These are phyloP conservation scores for Phytopythium oedochilum DNA, from an alignment of 352 stramenopile genomes.

Conservation along the genomic window DNA sequence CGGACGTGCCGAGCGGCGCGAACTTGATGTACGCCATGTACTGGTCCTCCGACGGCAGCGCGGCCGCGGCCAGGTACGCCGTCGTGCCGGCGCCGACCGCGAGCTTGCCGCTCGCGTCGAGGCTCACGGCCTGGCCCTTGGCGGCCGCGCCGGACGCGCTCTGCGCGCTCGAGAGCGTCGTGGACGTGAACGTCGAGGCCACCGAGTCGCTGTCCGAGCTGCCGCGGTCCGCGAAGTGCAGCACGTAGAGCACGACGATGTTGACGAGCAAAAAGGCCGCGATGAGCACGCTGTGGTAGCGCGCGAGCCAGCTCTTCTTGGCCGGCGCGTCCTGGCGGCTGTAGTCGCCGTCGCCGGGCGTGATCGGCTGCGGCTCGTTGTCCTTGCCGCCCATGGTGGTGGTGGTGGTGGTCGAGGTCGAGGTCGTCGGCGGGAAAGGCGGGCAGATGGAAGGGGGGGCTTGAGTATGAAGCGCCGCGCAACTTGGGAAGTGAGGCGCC, in stretches of 20 bases:
- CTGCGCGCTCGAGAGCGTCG: constrained; percentile 16
- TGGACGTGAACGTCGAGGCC: constrained; percentile 31
- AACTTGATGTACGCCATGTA: constrained; percentile 56
- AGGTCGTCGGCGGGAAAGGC: too few species aligned
- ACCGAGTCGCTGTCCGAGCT: constrained; percentile 21
- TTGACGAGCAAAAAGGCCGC: constrained; percentile 67
- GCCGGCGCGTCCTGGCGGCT: constrained; percentile 14
- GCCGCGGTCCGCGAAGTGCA: constrained; percentile 73
- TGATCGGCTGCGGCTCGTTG: constrained; percentile 43
- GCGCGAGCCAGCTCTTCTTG: constrained; percentile 25
- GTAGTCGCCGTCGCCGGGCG: constrained; percentile 33
- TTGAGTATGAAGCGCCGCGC: neutral
- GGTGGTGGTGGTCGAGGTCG: neutral
- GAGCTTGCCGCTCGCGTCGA: constrained; percentile 41
- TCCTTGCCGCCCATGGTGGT: constrained; percentile 29
- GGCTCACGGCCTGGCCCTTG: constrained; percentile 62
- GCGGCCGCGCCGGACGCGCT: constrained; percentile 17
- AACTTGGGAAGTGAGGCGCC: constrained; percentile 19
- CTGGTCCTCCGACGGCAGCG: constrained; percentile 42
- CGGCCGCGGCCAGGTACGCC: constrained; percentile 50
- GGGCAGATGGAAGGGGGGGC: neutral
- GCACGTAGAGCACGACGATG: constrained; percentile 78
- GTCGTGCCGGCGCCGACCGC: constrained; percentile 60
- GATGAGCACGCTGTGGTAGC: constrained; percentile 25
- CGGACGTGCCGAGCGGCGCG: constrained; percentile 38